Base-by-base conservation (phyloP, 139 green algal genomes). In the Deuterostichococcus epilithicus region DNA sequence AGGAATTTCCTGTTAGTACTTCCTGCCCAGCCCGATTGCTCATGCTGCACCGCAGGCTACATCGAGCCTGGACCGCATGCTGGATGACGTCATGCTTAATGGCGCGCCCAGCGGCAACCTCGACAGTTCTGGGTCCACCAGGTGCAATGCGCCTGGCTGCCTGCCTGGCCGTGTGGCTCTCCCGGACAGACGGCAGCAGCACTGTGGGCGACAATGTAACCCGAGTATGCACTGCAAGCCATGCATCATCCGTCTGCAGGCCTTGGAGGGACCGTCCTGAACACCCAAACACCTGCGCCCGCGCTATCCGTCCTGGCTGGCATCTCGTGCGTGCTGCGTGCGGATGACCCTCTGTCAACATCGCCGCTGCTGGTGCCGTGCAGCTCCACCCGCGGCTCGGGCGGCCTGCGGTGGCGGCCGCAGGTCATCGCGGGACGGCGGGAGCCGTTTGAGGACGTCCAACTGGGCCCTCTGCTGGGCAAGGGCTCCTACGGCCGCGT, bases 361-460 rank as follows among this genome's bases (percentile, higher is more conserved):
- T 52, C 10, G 13, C 42, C 42, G 8, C 10, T 52, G 8, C 10
- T 8, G 42, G 75, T 35, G 88, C 89, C 68, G 81, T 91, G 28
- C 79, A 77, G 60, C 73, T 91, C 74, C 84, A 83, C 22, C 77
- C 83, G 28, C 77, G 89, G 84, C 69, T 89, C 67, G 82, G 84
- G 0, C 76, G 38, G 87, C 82, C 8, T 45, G 76, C 13, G 89
- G 82, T 74, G 86, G 86, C 1, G 35, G 32, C 35, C 37, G 34
- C 34, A 73, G 34, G 35, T 73, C 34, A 47, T 37, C 68, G 30
- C 28, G 25, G 37, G 32, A 25, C 44, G 74, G 37, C 66, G 38
- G 23, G 71, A 82, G 33, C 39, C 73, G 3, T 82, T 82, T 33
- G 66, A 78, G 0, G 80, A 83, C 35, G 66, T 90, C 32, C 52